phyloP scores from a whole-genome alignment of 371 early-diverging fungal genomes.

The Fennellomyces sp. region DNA sequence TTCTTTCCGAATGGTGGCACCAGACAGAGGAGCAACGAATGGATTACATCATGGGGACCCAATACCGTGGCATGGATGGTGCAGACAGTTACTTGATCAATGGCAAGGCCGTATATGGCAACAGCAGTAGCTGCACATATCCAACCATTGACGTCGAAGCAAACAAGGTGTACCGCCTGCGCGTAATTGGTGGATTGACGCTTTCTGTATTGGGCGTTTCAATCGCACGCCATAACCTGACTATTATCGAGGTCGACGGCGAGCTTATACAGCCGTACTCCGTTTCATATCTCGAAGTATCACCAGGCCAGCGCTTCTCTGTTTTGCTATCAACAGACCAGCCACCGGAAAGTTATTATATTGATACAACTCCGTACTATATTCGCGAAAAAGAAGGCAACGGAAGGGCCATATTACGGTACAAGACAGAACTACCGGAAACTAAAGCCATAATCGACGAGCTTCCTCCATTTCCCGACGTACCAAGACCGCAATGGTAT shows the following conservation, averaged over 20 bases:
- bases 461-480: neutral
- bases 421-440: neutral
- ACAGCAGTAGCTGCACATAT: slow-evolving; percentile 25
- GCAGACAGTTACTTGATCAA: slow-evolving; percentile 47
- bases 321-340: slow-evolving; percentile 29
- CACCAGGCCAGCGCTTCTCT: slow-evolving; percentile 47
- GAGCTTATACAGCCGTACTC: slow-evolving; percentile 33
- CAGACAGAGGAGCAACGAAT: slow-evolving; percentile 18
- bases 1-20: slow-evolving; percentile 56
- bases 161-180: slow-evolving; percentile 37
- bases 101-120: slow-evolving; percentile 28
- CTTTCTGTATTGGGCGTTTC: slow-evolving; percentile 34
- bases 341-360: slow-evolving; percentile 1
- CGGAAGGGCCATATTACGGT: slow-evolving; percentile 7
- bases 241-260: slow-evolving; percentile 49
- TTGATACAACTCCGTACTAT: slow-evolving; percentile 1
- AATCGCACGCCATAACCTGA: slow-evolving; percentile 36
- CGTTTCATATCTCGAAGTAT: slow-evolving; percentile 26
- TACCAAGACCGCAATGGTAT: slow-evolving; percentile 12
- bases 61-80: slow-evolving; percentile 24
- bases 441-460: neutral
- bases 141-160: slow-evolving; percentile 24
- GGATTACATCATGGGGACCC: slow-evolving; percentile 24
- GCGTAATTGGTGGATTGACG: slow-evolving; percentile 36
- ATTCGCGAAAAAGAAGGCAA: neutral